Conservation (phyloP, 805 yeast species). For the Hanseniaspora osmophila region DNA sequence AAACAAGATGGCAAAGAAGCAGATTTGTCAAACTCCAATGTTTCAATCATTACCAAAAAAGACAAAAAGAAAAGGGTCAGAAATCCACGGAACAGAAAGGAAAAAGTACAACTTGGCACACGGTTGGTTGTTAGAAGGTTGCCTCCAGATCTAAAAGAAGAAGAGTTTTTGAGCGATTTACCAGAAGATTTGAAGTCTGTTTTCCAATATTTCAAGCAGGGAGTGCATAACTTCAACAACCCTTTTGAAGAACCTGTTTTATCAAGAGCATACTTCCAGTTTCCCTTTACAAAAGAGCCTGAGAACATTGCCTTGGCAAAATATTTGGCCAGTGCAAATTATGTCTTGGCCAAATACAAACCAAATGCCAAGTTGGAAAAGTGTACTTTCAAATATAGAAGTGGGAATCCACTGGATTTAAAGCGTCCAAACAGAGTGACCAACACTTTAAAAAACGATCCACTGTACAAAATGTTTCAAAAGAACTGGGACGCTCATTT, state of each 20-base stretch:
- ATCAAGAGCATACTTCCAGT: constrained; percentile 31
- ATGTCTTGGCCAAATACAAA: not conserved
- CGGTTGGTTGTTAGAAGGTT: constrained; percentile 28
- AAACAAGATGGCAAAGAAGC: not conserved
- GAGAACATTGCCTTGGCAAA: not conserved
- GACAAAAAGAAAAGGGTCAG: constrained; percentile 6
- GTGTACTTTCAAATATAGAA: not conserved
- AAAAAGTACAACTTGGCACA: not conserved
- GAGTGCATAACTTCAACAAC: constrained; percentile 12
- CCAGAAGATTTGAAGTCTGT: constrained; percentile 18
- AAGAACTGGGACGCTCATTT: not conserved
- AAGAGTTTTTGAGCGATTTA: constrained; percentile 20
- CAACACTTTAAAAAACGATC: not conserved
- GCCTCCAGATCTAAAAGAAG: constrained; percentile 29
- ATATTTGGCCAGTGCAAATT: not conserved
- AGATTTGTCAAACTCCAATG: too few species aligned
- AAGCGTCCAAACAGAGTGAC: not conserved
- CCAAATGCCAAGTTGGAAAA: not conserved
- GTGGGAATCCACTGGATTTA: not conserved
- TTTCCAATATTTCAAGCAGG: constrained; percentile 18
- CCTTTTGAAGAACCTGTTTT: constrained; percentile 26
- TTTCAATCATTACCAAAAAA: not conserved
- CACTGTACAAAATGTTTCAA: not conserved
- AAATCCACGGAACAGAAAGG: not conserved
- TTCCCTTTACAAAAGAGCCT: constrained; percentile 17